Conservation (phyloP, 768 basidiomycete species). For the Piloderma croceum region DNA sequence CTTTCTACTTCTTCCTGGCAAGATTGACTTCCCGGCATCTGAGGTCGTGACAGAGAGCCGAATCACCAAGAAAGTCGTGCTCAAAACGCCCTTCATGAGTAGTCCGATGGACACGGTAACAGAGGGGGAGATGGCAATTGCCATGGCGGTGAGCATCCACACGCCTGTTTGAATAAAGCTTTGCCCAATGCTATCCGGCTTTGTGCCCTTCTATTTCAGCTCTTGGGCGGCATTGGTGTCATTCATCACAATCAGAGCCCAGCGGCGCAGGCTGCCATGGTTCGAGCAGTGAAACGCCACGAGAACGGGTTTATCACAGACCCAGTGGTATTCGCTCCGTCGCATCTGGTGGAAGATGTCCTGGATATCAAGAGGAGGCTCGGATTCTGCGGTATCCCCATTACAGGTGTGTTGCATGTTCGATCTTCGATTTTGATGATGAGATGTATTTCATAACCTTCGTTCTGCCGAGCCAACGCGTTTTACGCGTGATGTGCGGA, state of each 20-base stretch:
- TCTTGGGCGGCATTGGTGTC: constrained; percentile 94
- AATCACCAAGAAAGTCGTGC: constrained; percentile 83
- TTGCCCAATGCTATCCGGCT: constrained; percentile 13
- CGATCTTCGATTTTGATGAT: constrained; percentile 36
- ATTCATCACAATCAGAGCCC: constrained; percentile 94
- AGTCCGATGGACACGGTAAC: constrained; percentile 99
- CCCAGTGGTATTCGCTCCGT: constrained; percentile 81
- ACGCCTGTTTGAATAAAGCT: constrained; percentile 3
- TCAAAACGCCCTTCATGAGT: constrained; percentile 96
- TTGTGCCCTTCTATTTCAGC: constrained; percentile 31
- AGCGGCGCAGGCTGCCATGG: constrained; percentile 90
- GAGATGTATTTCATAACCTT: constrained; percentile 58
- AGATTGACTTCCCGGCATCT: constrained; percentile 86
- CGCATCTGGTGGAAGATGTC: constrained; percentile 78
- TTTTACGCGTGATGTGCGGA: constrained; percentile 74
- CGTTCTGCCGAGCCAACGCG: constrained; percentile 84
- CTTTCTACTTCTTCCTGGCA: constrained; percentile 90
- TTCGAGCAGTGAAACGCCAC: constrained; percentile 94
- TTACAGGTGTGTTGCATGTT: constrained; percentile 72
- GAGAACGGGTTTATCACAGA: constrained; percentile 99
- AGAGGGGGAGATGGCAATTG: constrained; percentile 88
- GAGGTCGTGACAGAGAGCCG: constrained; percentile 78
- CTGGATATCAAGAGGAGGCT: constrained; percentile 86
- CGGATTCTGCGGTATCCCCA: constrained; percentile 95
- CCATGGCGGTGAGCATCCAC: constrained; percentile 69